Percentiles rank a stretch among this genome's conserved stretches.
These are phyloP conservation scores for Chimonanthus praecox DNA, from an alignment of 164 flowering plant species.

Conservation along the genomic window DNA sequence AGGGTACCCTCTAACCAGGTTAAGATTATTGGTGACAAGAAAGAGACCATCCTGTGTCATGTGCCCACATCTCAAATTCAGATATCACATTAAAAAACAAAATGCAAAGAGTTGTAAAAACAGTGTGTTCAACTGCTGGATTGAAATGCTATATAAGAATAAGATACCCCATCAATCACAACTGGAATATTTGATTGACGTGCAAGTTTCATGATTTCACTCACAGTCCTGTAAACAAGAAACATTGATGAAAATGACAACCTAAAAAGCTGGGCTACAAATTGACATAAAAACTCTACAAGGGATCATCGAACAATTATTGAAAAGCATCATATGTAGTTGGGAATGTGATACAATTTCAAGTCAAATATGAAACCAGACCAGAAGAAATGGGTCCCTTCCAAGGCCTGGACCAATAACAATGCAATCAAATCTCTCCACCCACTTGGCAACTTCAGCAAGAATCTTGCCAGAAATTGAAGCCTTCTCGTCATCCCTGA, in stretches of 20 bases:
- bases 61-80: conserved; percentile 4
- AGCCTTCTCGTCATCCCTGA: conserved; percentile 64
- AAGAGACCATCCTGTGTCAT: conserved; percentile 92
- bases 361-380: conserved; percentile 19
- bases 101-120: not conserved
- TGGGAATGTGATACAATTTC: not conserved
- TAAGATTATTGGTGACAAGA: conserved; percentile 77
- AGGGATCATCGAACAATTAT: not conserved
- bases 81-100: not conserved
- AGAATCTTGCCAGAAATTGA: conserved; percentile 47
- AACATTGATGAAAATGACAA: not conserved
- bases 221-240: conserved; percentile 62
- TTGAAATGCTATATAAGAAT: not conserved
- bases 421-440: conserved; percentile 96
- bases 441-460: conserved; percentile 85
- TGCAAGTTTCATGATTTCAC: conserved; percentile 75
- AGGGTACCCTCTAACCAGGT: conserved; percentile 72
- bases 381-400: conserved; percentile 95
- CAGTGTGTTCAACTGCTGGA: not conserved
- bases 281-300: not conserved
- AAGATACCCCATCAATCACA: conserved; percentile 89
- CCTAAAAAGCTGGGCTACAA: not conserved
- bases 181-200: conserved; percentile 69
- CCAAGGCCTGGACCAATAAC: conserved; percentile 99
- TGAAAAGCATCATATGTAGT: not conserved